These are phyloP conservation scores for Pichia sp. DNA, from an alignment of 1,139 yeast species.

Conservation along the genomic window DNA sequence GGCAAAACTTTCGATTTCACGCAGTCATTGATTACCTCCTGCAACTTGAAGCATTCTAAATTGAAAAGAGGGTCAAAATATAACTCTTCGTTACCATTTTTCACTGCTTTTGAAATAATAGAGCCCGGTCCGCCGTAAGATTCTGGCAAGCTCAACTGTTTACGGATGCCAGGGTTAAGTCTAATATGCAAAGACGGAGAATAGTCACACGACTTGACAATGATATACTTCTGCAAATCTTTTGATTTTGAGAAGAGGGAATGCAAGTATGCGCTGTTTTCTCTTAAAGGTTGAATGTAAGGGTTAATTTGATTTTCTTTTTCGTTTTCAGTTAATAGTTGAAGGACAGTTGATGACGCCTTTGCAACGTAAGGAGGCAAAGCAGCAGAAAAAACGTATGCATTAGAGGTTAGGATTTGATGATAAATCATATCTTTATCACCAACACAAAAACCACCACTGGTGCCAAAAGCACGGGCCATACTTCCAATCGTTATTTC, in stretches of 20 bases:
- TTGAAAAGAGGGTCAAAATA: constrained; percentile 44
- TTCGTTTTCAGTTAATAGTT: constrained; percentile 36
- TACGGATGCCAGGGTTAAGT: constrained; percentile 44
- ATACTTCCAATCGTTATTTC: constrained; percentile 86
- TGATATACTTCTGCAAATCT: constrained; percentile 38
- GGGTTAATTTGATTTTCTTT: constrained; percentile 24
- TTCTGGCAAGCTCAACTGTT: constrained; percentile 42
- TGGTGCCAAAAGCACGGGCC: constrained; percentile 78
- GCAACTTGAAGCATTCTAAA: constrained; percentile 59
- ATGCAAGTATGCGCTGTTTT: constrained; percentile 36
- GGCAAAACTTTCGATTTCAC: constrained; percentile 54
- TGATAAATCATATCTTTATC: constrained; percentile 79
- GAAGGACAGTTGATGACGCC: constrained; percentile 61
- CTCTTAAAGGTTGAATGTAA: constrained; percentile 28
- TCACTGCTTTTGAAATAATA: constrained; percentile 25
- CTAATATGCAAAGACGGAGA: constrained; percentile 70
- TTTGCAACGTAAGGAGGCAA: constrained; percentile 88
- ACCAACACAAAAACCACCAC: constrained; percentile 96
- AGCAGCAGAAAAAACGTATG: constrained; percentile 92
- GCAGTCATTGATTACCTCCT: constrained; percentile 55
- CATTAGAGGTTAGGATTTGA: constrained; percentile 85
- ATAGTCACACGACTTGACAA: constrained; percentile 52
- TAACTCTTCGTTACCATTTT: constrained; percentile 31
- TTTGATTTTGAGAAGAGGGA: constrained; percentile 35
- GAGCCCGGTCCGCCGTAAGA: constrained; percentile 44